Base-by-base conservation (phyloP, 2,329 filamentous ascomycete genomes). In the Dactylella cylindrospora region DNA sequence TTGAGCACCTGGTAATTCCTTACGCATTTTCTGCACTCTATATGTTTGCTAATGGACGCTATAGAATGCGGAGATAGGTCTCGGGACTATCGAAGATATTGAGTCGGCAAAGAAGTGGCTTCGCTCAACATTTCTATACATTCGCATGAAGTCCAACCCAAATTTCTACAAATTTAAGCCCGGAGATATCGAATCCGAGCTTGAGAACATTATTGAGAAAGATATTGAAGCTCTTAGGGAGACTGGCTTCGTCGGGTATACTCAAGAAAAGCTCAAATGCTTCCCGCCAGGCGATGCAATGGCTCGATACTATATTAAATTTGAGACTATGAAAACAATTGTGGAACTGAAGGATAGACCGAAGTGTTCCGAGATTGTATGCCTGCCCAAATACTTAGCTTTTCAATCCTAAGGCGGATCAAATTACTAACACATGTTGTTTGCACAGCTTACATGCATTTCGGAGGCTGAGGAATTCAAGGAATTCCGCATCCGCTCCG, bases 241-340 rank as follows among this genome's bases (percentile, higher is more conserved):
- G 20, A 72, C 76, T 29, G 74, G 78, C 0, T 75, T 93, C 5
- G 75, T 90, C 9, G 62, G 71, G 15, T 71, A 69, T 5, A 64
- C 70, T 8, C 70, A 72, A 1, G 71, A 75, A 0, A 72, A 72
- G 3, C 77, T 91, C 40, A 76, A 73, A 20, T 82, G 81, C 36
- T 91, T 86, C 0, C 81, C 84, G 41, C 88, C 85, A 68, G 88
- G 88, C 1, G 78, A 85, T 52, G 84, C 85, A 3, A 94, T 95
- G 88, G 86, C 88, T 35, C 80, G 82, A 40, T 94, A 91, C 70
- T 91, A 88, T 74, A 76, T 93, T 2, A 81, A 81, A 17, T 90
- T 90, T 67, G 79, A 85, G 29, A 93, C 88, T 0, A 94, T 93
- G 87, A 84, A 83, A 67, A 71, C 77, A 1, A 76, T 94, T 10